A percentile compares a stretch with the other conserved stretches of the same genome.
These are phyloP conservation scores for Aphanomyces euteiches DNA, from an alignment of 352 stramenopile species.

Conservation along the genomic window DNA sequence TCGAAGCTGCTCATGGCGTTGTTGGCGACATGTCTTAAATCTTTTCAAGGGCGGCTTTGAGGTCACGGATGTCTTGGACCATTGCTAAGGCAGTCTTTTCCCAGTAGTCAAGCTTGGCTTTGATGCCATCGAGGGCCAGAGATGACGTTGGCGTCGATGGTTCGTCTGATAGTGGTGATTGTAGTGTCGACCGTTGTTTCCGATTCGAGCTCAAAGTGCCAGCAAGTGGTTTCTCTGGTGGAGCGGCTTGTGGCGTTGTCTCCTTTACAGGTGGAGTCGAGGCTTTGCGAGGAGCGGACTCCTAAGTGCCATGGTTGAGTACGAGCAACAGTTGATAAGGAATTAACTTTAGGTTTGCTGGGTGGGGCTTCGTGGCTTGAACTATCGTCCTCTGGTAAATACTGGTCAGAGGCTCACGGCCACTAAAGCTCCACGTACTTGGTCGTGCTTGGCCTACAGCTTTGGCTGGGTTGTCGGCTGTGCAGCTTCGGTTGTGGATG, in stretches of 20 bases:
- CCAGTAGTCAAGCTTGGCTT: slow-evolving; percentile 59
- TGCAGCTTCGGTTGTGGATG: slow-evolving; percentile 31
- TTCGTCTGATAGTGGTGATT: background rate
- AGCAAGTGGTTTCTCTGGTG: slow-evolving; percentile 4
- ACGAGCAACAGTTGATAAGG: too few relatives aligned
- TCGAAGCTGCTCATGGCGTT: too few relatives aligned
- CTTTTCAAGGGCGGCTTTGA: slow-evolving; percentile 61
- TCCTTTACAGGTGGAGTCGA: background rate
- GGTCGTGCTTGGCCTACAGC: slow-evolving; percentile 20
- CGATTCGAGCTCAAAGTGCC: slow-evolving; percentile 2
- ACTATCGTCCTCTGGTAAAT: too few relatives aligned
- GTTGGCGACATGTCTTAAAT: slow-evolving; percentile 25
- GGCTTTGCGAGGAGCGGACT: background rate
- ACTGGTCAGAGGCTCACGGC: too few relatives aligned
- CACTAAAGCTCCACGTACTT: background rate
- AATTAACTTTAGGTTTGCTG: too few relatives aligned
- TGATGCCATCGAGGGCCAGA: background rate
- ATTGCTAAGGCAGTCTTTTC: slow-evolving; percentile 59
- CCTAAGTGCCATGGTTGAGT: background rate
- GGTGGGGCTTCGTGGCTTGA: too few relatives aligned
- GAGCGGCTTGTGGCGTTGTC: too few relatives aligned
- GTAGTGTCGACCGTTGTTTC: background rate
- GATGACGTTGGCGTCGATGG: background rate
- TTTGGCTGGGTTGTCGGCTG: slow-evolving; percentile 19
- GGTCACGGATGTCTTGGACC: slow-evolving; percentile 65